Base-by-base conservation (phyloP, 2,329 filamentous ascomycete genomes). In the Sporothrix curviconia region DNA sequence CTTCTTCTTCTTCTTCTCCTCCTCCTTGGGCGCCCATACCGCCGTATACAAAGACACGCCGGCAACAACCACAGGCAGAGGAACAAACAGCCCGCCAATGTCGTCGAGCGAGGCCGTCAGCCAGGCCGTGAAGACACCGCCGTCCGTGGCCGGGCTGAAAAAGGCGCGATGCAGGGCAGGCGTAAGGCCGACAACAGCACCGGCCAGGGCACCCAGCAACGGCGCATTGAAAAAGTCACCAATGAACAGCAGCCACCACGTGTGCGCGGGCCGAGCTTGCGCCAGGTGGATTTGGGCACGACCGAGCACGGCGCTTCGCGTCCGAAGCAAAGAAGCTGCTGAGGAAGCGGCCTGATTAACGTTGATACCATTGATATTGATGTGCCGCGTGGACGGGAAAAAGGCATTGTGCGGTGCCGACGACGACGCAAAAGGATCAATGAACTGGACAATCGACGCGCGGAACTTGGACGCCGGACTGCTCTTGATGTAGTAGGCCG, bases 81-180 rank as follows among this genome's bases (percentile, higher is more conserved):
- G 77, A 0, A 85, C 82, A 65, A 88, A 88, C 0, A 88, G 72
- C 0, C 77, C 74, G 3, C 85, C 84, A 22, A 87, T 74, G 56
- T 83, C 86, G 62, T 81, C 76, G 19, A 87, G 69, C 0, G 80
- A 78, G 0, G 76, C 74, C 0, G 84, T 87, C 39, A 88, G 70
- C 84, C 84, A 88, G 1, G 84, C 84, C 19, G 80, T 83, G 63
- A 87, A 78, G 57, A 84, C 80, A 1, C 85, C 84, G 6, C 84
- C 85, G 5, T 84, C 71, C 7, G 78, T 67, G 8, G 76, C 76
- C 12, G 76, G 69, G 52, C 70, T 75, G 72, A 88, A 88, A 68
- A 89, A 87, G 2, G 80, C 77, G 3, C 69, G 69, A 63, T 87
- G 84, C 1, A 88, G 71, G 1, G 76, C 64, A 0, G 84, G 83